Conservation (phyloP, 129 eudicot species). For the Apium graveolens region DNA sequence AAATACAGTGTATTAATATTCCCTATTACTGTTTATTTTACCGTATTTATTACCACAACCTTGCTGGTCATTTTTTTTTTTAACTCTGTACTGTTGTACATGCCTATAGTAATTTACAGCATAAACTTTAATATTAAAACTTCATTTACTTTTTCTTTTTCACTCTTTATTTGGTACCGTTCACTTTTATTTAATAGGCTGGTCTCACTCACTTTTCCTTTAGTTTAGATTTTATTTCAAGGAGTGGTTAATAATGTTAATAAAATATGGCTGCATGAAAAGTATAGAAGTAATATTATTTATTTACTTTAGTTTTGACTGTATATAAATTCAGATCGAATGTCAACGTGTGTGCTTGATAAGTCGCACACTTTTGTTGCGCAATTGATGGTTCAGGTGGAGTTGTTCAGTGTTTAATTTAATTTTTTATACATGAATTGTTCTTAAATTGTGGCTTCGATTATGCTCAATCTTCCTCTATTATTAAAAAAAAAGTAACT, state of each 20-base stretch:
- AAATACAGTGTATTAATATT: too few relatives aligned
- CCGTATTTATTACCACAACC: too few relatives aligned
- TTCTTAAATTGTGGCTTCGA: background rate
- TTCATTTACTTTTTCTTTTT: background rate
- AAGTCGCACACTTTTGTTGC: slow-evolving; percentile 3
- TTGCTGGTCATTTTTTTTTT: too few relatives aligned
- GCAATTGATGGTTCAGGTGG: background rate
- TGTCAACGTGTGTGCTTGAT: background rate
- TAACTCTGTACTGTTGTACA: too few relatives aligned
- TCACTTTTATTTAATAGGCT: too few relatives aligned
- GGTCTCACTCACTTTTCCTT: background rate
- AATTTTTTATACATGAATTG: background rate
- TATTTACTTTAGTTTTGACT: too few relatives aligned
- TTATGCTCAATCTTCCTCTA: background rate
- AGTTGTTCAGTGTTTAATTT: background rate
- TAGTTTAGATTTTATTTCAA: too few relatives aligned
- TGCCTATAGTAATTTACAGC: background rate
- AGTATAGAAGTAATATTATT: too few relatives aligned
- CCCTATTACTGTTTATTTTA: too few relatives aligned
- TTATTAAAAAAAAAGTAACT: background rate
- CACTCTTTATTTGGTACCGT: background rate
- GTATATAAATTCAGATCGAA: background rate
- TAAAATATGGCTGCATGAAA: too few relatives aligned
- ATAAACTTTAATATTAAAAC: background rate
- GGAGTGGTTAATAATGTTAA: background rate